A percentile compares a stretch with the other conserved stretches of the same genome.
phyloP scores from a whole-genome alignment of 257 asterid genomes.

The Plectranthus barbatus region DNA sequence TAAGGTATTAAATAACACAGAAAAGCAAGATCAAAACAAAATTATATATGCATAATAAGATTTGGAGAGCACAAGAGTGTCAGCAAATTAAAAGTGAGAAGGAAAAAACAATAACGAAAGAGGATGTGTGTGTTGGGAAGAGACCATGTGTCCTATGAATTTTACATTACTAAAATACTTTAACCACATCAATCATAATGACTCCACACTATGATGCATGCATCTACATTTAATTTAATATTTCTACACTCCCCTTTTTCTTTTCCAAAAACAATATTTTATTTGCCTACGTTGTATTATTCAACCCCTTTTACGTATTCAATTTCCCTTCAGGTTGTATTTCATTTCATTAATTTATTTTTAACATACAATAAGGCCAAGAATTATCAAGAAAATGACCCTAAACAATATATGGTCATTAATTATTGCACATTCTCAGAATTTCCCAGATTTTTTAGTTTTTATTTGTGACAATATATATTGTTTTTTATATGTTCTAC shows the following conservation, averaged over 20 bases:
- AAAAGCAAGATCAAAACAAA: no score
- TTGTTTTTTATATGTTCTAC: background rate
- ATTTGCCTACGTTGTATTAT: background rate
- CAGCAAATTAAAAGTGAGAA: background rate
- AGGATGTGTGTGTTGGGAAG: background rate
- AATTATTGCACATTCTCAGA: no score
- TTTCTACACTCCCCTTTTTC: background rate
- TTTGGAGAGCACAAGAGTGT: background rate
- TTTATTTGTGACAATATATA: no score
- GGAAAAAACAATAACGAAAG: background rate
- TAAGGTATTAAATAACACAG: no score
- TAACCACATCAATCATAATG: background rate
- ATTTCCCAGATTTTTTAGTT: no score
- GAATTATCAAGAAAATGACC: no score
- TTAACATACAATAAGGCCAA: no score
- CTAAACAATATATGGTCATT: no score
- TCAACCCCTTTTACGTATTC: no score
- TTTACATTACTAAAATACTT: background rate
- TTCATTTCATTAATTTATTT: no score
- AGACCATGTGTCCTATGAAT: background rate
- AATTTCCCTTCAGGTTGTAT: no score
- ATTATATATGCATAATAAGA: background rate
- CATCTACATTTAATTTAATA: background rate
- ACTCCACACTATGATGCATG: conserved; percentile 18
- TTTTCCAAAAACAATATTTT: background rate